A percentile compares a stretch with the other conserved stretches of the same genome.
These are phyloP conservation scores for Pythium utonaiense DNA, from an alignment of 352 stramenopile genomes.

Conservation along the genomic window DNA sequence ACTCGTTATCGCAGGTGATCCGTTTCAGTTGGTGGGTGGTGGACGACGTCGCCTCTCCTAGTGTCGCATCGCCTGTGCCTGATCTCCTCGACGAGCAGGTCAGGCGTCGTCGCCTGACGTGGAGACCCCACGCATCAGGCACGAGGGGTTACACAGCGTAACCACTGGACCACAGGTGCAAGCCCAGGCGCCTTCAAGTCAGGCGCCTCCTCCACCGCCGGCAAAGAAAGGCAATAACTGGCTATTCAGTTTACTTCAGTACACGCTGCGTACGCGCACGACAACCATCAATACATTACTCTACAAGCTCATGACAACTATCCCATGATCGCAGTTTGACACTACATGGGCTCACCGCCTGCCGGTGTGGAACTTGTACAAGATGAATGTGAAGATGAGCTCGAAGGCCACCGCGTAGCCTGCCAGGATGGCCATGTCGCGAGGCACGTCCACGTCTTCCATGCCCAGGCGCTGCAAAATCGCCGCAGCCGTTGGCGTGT, in stretches of 20 bases:
- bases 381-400: constrained; percentile 35
- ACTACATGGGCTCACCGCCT: constrained; percentile 27
- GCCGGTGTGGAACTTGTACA: constrained; percentile 56
- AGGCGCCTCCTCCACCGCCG: not conserved
- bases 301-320: no score
- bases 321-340: not conserved
- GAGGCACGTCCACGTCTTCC: constrained; percentile 25
- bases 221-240: not conserved
- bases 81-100: not conserved
- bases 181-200: not conserved
- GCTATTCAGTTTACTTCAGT: not conserved
- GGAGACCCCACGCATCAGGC: not conserved
- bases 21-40: not conserved
- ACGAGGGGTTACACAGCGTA: not conserved
- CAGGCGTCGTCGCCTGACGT: not conserved
- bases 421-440: constrained; percentile 24
- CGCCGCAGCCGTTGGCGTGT: not conserved
- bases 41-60: no score
- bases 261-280: not conserved
- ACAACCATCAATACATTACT: not conserved
- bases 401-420: constrained; percentile 27
- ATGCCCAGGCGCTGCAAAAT: constrained; percentile 27
- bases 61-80: not conserved
- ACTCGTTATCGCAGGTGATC: not conserved
- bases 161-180: not conserved